Evolutionary conservation across 805 yeast species (phyloP), one percentile per base, ranked within the genome.

Genomic region (Spathaspora passalidarum): DNA sequence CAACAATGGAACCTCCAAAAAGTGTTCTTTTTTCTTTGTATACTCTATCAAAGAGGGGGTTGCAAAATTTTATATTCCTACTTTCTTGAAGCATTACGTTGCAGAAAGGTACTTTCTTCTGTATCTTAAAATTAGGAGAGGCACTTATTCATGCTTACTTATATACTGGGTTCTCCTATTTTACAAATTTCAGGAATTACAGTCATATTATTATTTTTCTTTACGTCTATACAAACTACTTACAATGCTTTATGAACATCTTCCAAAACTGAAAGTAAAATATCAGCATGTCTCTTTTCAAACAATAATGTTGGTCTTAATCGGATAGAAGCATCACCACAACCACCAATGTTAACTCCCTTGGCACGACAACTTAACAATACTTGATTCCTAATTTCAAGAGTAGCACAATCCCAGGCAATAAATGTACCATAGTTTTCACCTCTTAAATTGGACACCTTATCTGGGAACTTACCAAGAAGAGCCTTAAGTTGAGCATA

Each of bases 261-360:
- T 50, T 71, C 75, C 45, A 71, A 56, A n/a, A 61, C 62, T n/a
- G 53, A 74, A 46, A 79, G 55, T 46, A 82, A 73, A 8, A 82
- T 60, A 56, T 82, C 85, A 16, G 80, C 86, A 56, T 82, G 88
- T 53, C 75, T 74, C 55, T 75, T 68, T 51, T 78, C 84, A 59
- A 82, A 82, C 20, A 81, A 76, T 55, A 82, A 72, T 9, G 84
- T 66, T 25, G 88, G 88, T 69, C 88, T 78, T 61, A 82, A 73
- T 66, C 88, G 75, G 38, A 82, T 75, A 22, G 81, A 63, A 9
- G 52, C 50, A 23, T 76, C 84, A 47, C 86, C 83, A 62, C 87
- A 82, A 18, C 86, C 88, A 46, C 88, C 88, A 42, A 80, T 76
- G 59, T 82, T 82, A 50, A 82, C 72, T 42, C 88, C 88, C 35